These are phyloP conservation scores for Mycena epipterygia DNA, from an alignment of 768 basidiomycete genomes.

Conservation along the genomic window DNA sequence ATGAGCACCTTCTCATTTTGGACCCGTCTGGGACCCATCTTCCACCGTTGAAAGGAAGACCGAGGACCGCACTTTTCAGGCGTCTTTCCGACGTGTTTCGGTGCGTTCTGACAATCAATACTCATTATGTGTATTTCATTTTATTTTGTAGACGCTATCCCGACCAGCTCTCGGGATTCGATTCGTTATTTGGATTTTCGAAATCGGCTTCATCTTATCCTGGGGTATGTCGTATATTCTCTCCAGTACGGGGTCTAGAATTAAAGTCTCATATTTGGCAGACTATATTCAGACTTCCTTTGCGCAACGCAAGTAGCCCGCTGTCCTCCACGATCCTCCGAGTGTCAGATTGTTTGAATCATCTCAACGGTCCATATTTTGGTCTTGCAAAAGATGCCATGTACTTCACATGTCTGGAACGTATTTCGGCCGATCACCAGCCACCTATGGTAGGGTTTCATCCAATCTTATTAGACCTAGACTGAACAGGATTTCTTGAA, in stretches of 20 bases:
- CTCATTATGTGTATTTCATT: neutral
- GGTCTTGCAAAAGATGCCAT: conserved; percentile 27
- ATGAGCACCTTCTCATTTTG: conserved; percentile 38
- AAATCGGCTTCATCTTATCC: conserved; percentile 6
- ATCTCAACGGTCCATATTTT: conserved; percentile 30
- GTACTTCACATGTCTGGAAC: conserved; percentile 32
- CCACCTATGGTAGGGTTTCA: conserved; percentile 11
- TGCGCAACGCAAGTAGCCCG: conserved; percentile 22
- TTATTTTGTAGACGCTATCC: conserved; percentile 24
- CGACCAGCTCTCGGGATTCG: conserved; percentile 29
- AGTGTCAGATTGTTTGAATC: conserved; percentile 28
- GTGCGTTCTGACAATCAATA: neutral
- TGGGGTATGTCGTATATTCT: conserved; percentile 18
- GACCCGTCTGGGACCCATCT: conserved; percentile 44
- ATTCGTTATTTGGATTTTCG: conserved; percentile 36
- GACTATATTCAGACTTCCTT: conserved; percentile 39
- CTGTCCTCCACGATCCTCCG: conserved; percentile 22
- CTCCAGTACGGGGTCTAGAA: neutral
- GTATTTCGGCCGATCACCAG: conserved; percentile 16
- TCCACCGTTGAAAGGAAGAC: conserved; percentile 26
- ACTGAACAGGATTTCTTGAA: neutral
- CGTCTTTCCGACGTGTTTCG: conserved; percentile 17
- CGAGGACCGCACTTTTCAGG: conserved; percentile 25
- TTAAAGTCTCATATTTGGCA: neutral
- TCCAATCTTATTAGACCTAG: neutral